Evolutionary conservation across 768 basidiomycete genomes (phyloP), one percentile per base, ranked within the genome.

Genomic region (Leccinum uliginosum): DNA sequence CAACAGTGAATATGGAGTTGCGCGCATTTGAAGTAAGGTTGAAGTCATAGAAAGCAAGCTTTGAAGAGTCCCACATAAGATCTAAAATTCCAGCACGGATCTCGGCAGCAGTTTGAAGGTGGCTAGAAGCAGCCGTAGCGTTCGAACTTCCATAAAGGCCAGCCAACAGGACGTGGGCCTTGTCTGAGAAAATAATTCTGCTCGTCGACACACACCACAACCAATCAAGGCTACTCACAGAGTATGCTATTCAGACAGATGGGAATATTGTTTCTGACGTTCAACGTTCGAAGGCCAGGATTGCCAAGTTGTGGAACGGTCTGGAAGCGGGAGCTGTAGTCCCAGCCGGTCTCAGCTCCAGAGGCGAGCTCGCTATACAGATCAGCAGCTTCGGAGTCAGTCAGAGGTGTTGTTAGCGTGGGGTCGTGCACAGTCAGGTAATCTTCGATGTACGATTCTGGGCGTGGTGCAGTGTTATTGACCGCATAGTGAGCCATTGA

Each of bases 41-140:
- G 73, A 89, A 97, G 71, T 96, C 94, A 65, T 95, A 95, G 73
- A 95, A 96, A 0, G 87, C 87, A n/a, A 92, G 76, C 76, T 89
- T 90, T 8, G 75, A 72, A 0, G 83, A 61, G 66, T 96, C 89
- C 93, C 94, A 97, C 72, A 84, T 77, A 9, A 97, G 80, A 68
- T 98, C 95, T 34, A 97, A 74, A 58, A 97, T 83, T 1, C 85
- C 93, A 21, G 73, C 77, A 56, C 83, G 82, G 44, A 92, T 73
- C 8, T 74, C 71, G 0, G 78, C 70, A 0, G 93, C 91, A 3
- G 80, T 76, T 23, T 76, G 63, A 17, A 70, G 75, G 65, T 94
- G 91, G 26, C 72, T 68, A 3, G 73, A 65, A 0, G 78, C 79
- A 5, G 77, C 76, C 0, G 73, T 69, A 0, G 65, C 54, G 46